Base-by-base conservation (phyloP, 495 filamentous ascomycete species). In the Darksidea phi region DNA sequence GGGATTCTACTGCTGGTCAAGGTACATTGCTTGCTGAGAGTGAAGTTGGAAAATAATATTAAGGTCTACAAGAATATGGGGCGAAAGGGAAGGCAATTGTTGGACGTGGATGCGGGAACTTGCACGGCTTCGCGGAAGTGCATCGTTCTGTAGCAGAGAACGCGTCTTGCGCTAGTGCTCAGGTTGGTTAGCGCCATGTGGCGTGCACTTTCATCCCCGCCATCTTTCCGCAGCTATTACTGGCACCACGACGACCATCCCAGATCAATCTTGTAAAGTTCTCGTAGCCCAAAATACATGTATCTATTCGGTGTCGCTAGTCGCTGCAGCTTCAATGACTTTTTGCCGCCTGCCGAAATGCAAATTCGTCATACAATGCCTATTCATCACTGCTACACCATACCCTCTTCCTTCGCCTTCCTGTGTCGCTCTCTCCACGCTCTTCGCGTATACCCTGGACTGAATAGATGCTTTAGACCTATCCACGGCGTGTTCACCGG, bases 401-500 rank as follows among this genome's bases (percentile, higher is more conserved):
- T 52, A 1, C 64, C 63, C 48, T 54, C 57, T 20, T 66, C 63
- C 45, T 51, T 57, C 13, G 54, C 45, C 25, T 45, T 61, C 48
- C 37, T 43, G 0, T 32, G 7, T 36, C 46, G 51, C 24, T 62
- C 52, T 17, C 38, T 53, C 26, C 45, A 21, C 12, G 18, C 52
- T 18, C 53, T 17, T 46, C n/a, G 47, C 23, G 48, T 48, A 26
- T 59, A 52, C 2, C 20, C 13, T 1, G 53, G 53, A 25, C 57
- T 58, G 17, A 70, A 47, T 25, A 71, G 32, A 7, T 76, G 63
- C 45, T 80, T 79, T 17, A 86, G 57, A 1, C 83, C 82, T 54
- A 85, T 49, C 74, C 75, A 85, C 0, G 82, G 82, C 2, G 76
- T 80, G 60, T 86, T 85, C 54, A 85, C 75, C 0, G 83, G 80